Evolutionary conservation across 2,329 filamentous ascomycete species (phyloP), one percentile per base, ranked within the genome.

Genomic region (Diaporthe aspalathi): DNA sequence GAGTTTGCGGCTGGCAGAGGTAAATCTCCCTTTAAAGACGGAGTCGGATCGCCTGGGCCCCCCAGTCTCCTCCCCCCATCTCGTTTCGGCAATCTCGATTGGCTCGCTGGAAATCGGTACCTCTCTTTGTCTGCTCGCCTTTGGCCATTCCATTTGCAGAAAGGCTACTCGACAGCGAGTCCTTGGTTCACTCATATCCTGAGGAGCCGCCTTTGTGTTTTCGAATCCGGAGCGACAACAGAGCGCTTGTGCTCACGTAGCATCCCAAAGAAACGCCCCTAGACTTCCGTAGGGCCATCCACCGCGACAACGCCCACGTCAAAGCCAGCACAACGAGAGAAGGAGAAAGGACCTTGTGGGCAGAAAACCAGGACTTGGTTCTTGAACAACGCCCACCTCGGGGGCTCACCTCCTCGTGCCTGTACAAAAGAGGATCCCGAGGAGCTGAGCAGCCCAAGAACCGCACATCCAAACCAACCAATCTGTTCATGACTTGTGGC

Each of bases 231-330:
- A 68, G 52, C 29, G 52, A 71, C 62, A 50, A 45, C 43, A 68
- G 68, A 65, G 52, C 50, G 52, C 68, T 43, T 24, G 47, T 52
- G 32, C 68, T 47, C 40, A 40, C 35, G 63, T 52, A 50, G 65
- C 75, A 74, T 75, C 79, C 75, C 75, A 82, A 82, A 81, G 80
- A 77, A 79, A 80, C 73, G 81, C 80, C 45, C 66, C 17, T 40
- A 29, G 66, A 68, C 52, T 47, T 35, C 27, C n/a, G 27, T 32
- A 57, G 40, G 66, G 40, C n/a, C 38, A 14, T 27, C 40, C 50
- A 32, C 52, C 20, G 43, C 52, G 50, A 56, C 52, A 57, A 24
- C 16, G 38, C 66, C 45, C 2, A 35, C 43, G 32, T 57, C 40
- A 57, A 49, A 45, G 35, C 52, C 57, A 63, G 56, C 56, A 49